Evolutionary conservation across 116 monocot genomes (phyloP), one percentile per base, ranked within the genome.

Genomic region (Cymodocea nodosa): DNA sequence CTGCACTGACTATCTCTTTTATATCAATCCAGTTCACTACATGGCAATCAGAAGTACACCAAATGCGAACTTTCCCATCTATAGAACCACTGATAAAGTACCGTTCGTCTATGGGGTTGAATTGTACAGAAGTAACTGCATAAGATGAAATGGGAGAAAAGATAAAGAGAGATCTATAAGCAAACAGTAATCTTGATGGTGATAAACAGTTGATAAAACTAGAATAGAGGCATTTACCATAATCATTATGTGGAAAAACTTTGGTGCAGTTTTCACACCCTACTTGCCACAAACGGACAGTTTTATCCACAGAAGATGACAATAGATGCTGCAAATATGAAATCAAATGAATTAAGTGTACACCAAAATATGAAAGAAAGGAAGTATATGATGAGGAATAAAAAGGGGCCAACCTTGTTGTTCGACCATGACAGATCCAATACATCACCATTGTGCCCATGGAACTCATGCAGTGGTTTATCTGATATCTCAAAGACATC

Each of bases 51-150:
- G 56, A 24, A 48, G 81, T 84, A 30, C 78, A 71, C 89, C 89
- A 94, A 48, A 89, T 81, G 51, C 94, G 84, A 48, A 86, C 63
- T 79, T 89, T 93, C n/a, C 89, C 87, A 76, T 92, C 92, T 56
- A 92, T 83, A 2, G 81, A 93, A 20, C 94, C 86, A 71, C 86
- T 89, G 34, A 86, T 74, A 60, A 94, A 89, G 60, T 80, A 80
- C 59, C 76, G 68, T 55, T 89, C 89, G 24, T 94, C 66, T 0
- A 71, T 50, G 9, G 89, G 94, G 73, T 86, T 80, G 66, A 94
- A 93, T 62, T 93, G 88, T 57, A 88, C 75, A 30, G 82, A 83
- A 2, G 62, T 92, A 63, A 92, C 92, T 92, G 87, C 76, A 77
- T 17, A 64, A 3, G 4, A 61, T 48, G n/a, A 23, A 68, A 64